Evolutionary conservation across 1,284 basidiomycete genomes (phyloP), one percentile per base, ranked within the genome.

Genomic region (Ceratorhiza oryzae-sativae): DNA sequence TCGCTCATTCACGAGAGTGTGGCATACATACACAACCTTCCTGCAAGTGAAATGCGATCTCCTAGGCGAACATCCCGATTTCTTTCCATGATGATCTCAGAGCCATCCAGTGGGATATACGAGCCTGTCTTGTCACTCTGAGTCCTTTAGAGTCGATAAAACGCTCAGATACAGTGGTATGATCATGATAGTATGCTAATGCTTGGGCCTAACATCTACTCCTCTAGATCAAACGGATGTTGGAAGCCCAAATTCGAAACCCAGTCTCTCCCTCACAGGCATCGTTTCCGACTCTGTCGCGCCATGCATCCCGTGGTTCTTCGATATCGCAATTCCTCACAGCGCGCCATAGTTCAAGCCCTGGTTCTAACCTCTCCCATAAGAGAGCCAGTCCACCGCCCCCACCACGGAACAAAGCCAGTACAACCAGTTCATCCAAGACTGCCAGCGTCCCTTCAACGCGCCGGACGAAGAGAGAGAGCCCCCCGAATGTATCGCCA

Each of bases 1-100:
- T 68, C 65, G 20, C 49, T 68, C 1, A 30, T 68, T 15, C 65
- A 68, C n/a, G 65, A 68, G 27, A 68, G 51, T 9, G 65, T 68
- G 13, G 49, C 51, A 13, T 46, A 46, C 32, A n/a, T 68, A 4
- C 34, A 20, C 18, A 68, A 68, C 34, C 12, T 25, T 6, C 18
- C 55, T 18, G 9, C 20, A 30, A 36, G 25, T 12, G 18, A 5
- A 20, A 23, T 68, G 15, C 51, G 53, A 41, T 53, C 65, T 20
- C 42, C 53, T 2, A 45, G 58, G 13, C 39, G 9, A n/a, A 34
- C 20, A 3, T 41, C 65, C 6, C 30, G 39, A 25, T 34, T 68
- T 23, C 41, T 68, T 1, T 20, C 65, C 1, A 32, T 68, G 27
- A 45, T 3, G 65, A 68, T 23, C 65, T 68, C 15, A 23, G 25